Base-by-base conservation (phyloP, 768 basidiomycete species). In the Chiua virens region DNA sequence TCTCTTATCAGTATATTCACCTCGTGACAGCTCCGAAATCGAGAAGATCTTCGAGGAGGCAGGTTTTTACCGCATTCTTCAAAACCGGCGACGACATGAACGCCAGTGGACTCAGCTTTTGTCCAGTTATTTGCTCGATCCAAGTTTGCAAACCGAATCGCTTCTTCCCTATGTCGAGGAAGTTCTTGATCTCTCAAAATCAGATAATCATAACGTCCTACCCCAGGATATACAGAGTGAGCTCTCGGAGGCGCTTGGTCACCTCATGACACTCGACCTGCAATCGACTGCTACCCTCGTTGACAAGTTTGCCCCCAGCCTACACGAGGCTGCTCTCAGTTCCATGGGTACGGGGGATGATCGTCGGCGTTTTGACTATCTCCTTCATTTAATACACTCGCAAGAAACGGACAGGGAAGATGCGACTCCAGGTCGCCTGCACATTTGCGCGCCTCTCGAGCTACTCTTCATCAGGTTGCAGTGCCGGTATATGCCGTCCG, bases 41-140 rank as follows among this genome's bases (percentile, higher is more conserved):
- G 69, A 87, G 36, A 64, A 64, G 10, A 72, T 92, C 3, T 96
- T 98, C 64, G 82, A 88, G 60, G 63, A 73, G 10, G 94, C 96
- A 1, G 86, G 91, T 0, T 99, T 99, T 73, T 95, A 85, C 67
- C 83, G 94, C 35, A 95, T 99, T 53, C 75, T 99, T 22, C 85
- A 93, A 37, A 76, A 80, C 9, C 87, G 89, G 78, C 84, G 92
- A 70, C 77, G 81, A 17, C 83, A 85, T 44, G 89, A 95, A 42
- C 77, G 71, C 21, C 76, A 80, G 53, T 98, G 93, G 94, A 76
- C 79, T 4, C 75, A 79, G 15, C 75, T 98, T 32, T 69, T 96
- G 23, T 73, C 77, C 42, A 86, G 90, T 4, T 89, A 86, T 62
- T 66, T 98, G 37, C 77, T 81, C 18, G 95, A 98, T 67, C 76